Base-by-base conservation (phyloP, 1,284 basidiomycete genomes). In the Cryptococcus hybrid region DNA sequence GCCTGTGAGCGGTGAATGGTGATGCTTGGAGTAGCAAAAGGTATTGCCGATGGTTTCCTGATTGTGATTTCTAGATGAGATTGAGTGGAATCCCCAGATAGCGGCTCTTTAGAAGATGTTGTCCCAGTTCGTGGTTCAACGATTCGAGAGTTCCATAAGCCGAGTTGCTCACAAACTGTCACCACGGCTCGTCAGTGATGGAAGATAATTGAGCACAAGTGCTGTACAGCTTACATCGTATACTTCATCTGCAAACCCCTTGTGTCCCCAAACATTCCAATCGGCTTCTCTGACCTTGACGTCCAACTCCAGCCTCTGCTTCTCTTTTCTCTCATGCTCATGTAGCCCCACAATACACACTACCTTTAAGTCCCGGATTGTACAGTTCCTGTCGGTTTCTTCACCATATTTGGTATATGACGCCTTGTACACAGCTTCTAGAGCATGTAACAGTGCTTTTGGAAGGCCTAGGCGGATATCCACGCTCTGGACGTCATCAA, bases 1-100 rank as follows among this genome's bases (percentile, higher is more conserved):
- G 54, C 66, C 40, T 81, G 79, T 18, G 82, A 75, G 5, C 86
- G 81, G 1, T 80, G 80, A 9, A 89, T 82, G 64, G 84, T 80
- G 12, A 89, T 83, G 54, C 84, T 83, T 0, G 87, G 83, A 37
- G 82, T 83, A 2, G 89, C 89, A 59, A 85, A 86, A 45, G 87
- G 84, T 30, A 93, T 79, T 0, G 90, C 90, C 38, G 84, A 84
- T 2, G 89, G 88, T 72, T 93, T 93, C 9, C 86, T 83, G 7
- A 86, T 82, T n/a, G 83, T 82, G 34, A 92, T 81, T 0, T 80
- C 83, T 7, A 87, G 56, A 11, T 15, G 68, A 64, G 15, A 38
- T 8, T 37, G 7, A 18, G 35, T 40, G 18, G 11, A 4, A 6
- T 37, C 9, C 11, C 50, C 30, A 51, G 39, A 36, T 39, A 51